phyloP scores from a whole-genome alignment of 148 eudicot genomes.

The Vaccinium corymbosum region DNA sequence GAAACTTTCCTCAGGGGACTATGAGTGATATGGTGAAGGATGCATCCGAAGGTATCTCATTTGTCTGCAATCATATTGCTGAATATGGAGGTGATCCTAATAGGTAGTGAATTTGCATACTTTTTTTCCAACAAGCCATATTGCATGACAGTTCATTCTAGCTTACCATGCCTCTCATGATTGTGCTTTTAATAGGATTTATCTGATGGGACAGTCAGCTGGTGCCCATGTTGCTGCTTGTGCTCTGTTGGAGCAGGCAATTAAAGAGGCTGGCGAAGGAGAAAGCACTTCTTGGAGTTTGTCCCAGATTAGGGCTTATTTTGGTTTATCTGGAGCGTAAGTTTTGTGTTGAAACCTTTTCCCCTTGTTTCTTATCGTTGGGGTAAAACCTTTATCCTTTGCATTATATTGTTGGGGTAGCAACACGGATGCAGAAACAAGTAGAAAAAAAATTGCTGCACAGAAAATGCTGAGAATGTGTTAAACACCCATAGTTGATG shows the following conservation, averaged over 20 bases:
- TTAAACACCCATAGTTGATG: no score
- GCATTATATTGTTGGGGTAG: background rate
- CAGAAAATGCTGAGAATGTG: no score
- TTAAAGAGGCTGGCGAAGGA: conserved; percentile 57
- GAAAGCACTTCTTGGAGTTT: conserved; percentile 72
- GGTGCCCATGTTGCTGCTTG: conserved; percentile 97
- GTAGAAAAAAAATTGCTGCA: no score
- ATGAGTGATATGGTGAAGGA: conserved; percentile 91
- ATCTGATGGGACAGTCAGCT: conserved; percentile 98
- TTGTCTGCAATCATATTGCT: conserved; percentile 81
- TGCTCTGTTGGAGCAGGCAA: conserved; percentile 82
- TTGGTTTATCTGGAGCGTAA: conserved; percentile 98
- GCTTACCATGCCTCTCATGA: background rate
- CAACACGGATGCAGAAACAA: background rate
- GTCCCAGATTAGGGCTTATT: conserved; percentile 81
- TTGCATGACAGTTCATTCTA: conserved; percentile 1
- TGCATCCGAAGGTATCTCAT: conserved; percentile 85
- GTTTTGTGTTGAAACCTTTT: background rate
- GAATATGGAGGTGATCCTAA: conserved; percentile 98
- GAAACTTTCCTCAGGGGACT: conserved; percentile 95
- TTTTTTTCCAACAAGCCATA: background rate
- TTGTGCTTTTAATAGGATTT: conserved; percentile 43
- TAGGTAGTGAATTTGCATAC: conserved; percentile 40
- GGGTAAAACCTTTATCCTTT: background rate
- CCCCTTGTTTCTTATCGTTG: no score